Evolutionary conservation across 495 filamentous ascomycete genomes (phyloP), one percentile per base, ranked within the genome.

Genomic region (Aspergillus wentii): DNA sequence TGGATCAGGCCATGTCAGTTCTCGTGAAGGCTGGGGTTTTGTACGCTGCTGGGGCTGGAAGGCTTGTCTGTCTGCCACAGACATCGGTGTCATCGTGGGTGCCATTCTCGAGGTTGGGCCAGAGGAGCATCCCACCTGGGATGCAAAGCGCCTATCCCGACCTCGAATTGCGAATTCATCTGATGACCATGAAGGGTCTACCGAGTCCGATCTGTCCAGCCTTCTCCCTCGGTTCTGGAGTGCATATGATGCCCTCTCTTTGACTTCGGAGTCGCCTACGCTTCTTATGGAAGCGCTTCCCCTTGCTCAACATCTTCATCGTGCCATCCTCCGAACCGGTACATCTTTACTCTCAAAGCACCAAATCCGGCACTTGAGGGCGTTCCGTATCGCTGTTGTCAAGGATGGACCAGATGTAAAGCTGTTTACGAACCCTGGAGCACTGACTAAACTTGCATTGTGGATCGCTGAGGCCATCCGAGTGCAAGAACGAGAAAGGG

Each of bases 21-120:
- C 64, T 23, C 86, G 86, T 46, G 84, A 94, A 56, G 88, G 87
- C 9, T 95, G 94, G 86, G 94, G 92, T 2, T 98, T 97, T 54
- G 91, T 98, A 13, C 76, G 90, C 25, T 92, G 86, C 56, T 98
- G 92, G 92, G 92, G 92, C 13, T 98, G 89, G 90, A 86, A 89
- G 56, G 92, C 89, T 0, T 95, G 89, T 29, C 73, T 97, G 1
- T 89, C 83, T 39, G 94, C 92, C 8, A 83, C 84, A 26, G 92
- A 98, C 56, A 87, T 95, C 1, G 91, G 84, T 20, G 85, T 94
- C 7, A 79, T 97, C 20, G 74, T 95, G 20, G 86, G 88, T 35
- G 86, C 92, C 9, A 81, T 98, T 35, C 76, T 98, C 2, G 92
- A 98, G 62, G 88, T 97, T 31, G 90, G 91, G 3, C 59, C 64